phyloP scores from a whole-genome alignment of 1,139 yeast species.

The Spathaspora sp. region DNA sequence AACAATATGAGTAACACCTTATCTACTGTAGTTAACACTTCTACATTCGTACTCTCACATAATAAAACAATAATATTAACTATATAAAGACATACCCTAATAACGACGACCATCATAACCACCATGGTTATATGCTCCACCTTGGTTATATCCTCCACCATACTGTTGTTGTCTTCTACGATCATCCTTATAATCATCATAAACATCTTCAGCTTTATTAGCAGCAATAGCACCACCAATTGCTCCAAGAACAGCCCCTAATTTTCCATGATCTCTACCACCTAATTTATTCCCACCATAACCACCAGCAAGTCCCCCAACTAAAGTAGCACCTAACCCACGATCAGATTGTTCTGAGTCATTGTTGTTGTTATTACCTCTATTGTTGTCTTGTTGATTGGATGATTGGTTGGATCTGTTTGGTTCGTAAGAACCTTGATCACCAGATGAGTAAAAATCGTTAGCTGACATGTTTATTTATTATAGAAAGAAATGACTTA shows the following conservation, averaged over 20 bases:
- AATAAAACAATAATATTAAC: not conserved
- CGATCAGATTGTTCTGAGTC: constrained; percentile 37
- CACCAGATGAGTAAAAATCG: constrained; percentile 56
- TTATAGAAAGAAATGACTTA: not conserved
- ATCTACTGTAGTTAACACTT: too few species aligned
- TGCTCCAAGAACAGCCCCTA: constrained; percentile 60
- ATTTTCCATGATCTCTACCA: constrained; percentile 42
- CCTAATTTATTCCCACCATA: constrained; percentile 46
- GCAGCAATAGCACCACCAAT: constrained; percentile 62
- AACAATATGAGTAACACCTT: too few species aligned
- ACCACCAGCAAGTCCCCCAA: constrained; percentile 65
- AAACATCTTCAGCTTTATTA: constrained; percentile 49
- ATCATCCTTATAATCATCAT: constrained; percentile 19
- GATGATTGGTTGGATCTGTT: constrained; percentile 16
- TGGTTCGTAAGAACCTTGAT: constrained; percentile 38
- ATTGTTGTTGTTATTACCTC: too few species aligned
- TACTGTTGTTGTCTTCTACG: constrained; percentile 14
- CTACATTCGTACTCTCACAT: too few species aligned
- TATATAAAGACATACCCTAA: not conserved
- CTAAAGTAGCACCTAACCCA: constrained; percentile 53
- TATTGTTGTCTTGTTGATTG: constrained; percentile 7
- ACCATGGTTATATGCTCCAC: constrained; percentile 12
- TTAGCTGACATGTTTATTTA: constrained; percentile 53
- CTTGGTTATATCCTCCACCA: constrained; percentile 16
- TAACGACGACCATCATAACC: constrained; percentile 12